Evolutionary conservation across 202 grass and related monocot species (phyloP).

Genomic region (Setaria italica): DNA sequence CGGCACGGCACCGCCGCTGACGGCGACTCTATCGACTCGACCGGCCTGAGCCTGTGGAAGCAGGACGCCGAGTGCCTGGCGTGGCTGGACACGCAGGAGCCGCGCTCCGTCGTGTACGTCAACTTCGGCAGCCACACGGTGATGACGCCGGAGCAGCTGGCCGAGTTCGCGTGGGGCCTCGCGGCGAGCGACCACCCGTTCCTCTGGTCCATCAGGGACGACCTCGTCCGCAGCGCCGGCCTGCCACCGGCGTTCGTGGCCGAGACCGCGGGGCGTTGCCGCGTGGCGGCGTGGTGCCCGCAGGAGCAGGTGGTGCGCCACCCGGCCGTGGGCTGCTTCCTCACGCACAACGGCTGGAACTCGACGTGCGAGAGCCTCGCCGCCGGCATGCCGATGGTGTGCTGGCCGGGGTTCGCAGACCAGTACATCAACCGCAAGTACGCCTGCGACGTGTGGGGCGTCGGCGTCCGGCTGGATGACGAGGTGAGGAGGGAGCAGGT

Average conservation of each 20-base stretch:
- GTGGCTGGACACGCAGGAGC: constrained; percentile 52
- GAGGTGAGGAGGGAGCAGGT: constrained; percentile 17
- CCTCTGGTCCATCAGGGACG: constrained; percentile 8
- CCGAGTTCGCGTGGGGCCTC: constrained; percentile 67
- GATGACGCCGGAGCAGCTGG: constrained; percentile 45
- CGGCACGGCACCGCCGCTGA: neutral
- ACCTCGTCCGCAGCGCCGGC: neutral
- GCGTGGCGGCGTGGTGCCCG: neutral
- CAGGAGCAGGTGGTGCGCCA: neutral
- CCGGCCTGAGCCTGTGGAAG: constrained; percentile 24
- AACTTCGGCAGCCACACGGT: constrained; percentile 83
- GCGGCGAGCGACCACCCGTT: neutral
- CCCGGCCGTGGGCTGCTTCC: neutral
- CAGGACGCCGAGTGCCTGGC: neutral
- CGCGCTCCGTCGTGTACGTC: constrained; percentile 61
- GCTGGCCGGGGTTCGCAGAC: constrained; percentile 55
- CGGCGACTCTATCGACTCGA: neutral
- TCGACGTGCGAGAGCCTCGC: constrained; percentile 42
- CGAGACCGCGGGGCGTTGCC: neutral
- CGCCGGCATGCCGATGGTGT: constrained; percentile 50
- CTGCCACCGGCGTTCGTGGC: neutral
- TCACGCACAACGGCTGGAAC: constrained; percentile 38
- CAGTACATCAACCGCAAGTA: constrained; percentile 53
- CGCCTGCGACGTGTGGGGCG: constrained; percentile 35
- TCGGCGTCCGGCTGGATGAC: neutral